Evolutionary conservation across 2,329 filamentous ascomycete species (phyloP).

Genomic region (Fusarium vanettenii): DNA sequence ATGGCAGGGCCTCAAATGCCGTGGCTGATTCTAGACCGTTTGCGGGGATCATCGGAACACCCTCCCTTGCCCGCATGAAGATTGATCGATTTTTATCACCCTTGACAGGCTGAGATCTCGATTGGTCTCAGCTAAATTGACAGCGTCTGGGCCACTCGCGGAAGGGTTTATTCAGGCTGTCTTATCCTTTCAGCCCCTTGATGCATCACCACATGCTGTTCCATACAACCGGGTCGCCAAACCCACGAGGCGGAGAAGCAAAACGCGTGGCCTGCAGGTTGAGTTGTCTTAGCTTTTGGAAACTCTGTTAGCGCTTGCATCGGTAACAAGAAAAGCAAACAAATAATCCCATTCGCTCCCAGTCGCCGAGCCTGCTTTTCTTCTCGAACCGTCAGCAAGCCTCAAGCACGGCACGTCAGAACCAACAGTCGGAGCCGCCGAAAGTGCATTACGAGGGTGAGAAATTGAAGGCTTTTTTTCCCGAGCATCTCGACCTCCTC

Average conservation of each 20-base stretch:
- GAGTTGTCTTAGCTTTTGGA: background rate
- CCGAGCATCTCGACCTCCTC: background rate
- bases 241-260: background rate
- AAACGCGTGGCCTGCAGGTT: background rate
- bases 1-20: background rate
- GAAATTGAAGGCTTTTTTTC: background rate
- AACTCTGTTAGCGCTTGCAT: background rate
- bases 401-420: background rate
- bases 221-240: background rate
- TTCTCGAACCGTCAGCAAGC: background rate
- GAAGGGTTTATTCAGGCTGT: background rate
- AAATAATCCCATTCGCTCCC: background rate
- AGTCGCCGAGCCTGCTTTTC: background rate
- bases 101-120: background rate
- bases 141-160: background rate
- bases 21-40: conserved; percentile 34
- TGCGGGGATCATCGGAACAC: conserved; percentile 21
- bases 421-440: background rate
- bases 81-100: background rate
- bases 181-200: background rate
- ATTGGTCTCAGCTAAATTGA: background rate
- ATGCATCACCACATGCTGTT: background rate
- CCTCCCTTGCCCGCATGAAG: background rate
- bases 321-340: background rate
- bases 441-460: background rate